Evolutionary conservation across 1,139 yeast species (phyloP), one percentile per base, ranked within the genome.

Genomic region (Taphrina populina): DNA sequence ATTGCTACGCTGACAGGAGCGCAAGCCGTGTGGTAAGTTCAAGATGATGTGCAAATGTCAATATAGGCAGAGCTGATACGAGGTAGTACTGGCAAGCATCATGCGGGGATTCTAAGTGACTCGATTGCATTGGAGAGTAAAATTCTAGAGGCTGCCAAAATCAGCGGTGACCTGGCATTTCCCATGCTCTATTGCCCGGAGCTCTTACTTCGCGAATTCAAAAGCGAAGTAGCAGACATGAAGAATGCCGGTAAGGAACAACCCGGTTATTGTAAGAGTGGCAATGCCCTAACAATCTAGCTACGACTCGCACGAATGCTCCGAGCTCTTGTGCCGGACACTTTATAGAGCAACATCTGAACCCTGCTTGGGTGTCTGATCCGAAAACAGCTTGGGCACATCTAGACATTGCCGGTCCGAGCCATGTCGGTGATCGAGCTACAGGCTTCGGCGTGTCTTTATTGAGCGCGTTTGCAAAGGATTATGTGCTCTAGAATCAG

Each of bases 1-100:
- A 44, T 47, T n/a, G 55, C 56, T 8, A 56, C 58, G 13, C 37
- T 56, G n/a, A 56, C 58, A 4, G 58, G 58, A 4, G 58, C 58
- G 17, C 52, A 37, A 30, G 19, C 43, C 32, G 46, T 56, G 4
- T 44, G 52, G 40, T 34, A 23, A 37, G 43, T 37, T 2, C 15
- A 6, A 8, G 11, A 17, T 17, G n/a, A n/a, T n/a, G n/a, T n/a
- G n/a, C n/a, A n/a, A n/a, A n/a, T n/a, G n/a, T n/a, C n/a, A n/a
- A n/a, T n/a, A n/a, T n/a, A n/a, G n/a, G n/a, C n/a, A n/a, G 20
- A 19, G 7, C 13, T 32, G 13, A 32, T n/a, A 10, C 6, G 3
- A 8, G 10, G 21, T 17, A 37, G 43, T 26, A 36, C 46, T 20
- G 54, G 54, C 2, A n/a, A 20, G 13, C 21, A 35, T 8, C 46